Base-by-base conservation (phyloP, 257 asterid species). In the Plantago major region DNA sequence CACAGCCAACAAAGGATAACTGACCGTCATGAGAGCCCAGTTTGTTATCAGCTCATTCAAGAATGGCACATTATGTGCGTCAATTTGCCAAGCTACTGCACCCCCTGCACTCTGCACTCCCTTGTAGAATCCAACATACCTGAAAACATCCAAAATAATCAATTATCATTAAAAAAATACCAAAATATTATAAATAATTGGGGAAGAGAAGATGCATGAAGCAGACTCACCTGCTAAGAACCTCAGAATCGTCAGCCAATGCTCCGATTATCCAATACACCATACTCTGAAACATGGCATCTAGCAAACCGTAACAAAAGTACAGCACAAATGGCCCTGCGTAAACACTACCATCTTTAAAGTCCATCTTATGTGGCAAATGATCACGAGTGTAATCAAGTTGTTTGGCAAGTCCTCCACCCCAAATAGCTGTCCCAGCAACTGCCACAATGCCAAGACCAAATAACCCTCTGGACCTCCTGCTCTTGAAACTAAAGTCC, bases 261-360 rank as follows among this genome's bases (percentile, higher is more conserved):
- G 95, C 90, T 49, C 98, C 97, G 18, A 92, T 88, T 0, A 89
- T 68, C 98, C 97, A 89, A 52, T 86, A 92, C 1, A 92, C 95
- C 98, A 88, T 82, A 63, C 95, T 88, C 66, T 92, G 98, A 70
- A 78, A 86, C 97, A 92, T 88, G 42, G 95, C 95, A 74, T 88
- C 98, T 46, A 88, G 92, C 75, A 92, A 75, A 30, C 98, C 97
- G 67, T 88, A 88, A 62, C 93, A 62, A 53, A 92, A 92, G 60
- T 92, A 92, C 78, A 92, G 64, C 42, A 92, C 78, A 37, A 86
- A 92, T 0, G 97, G 95, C 58, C 98, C 97, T 0, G 95, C 97
- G 60, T 78, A 91, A 46, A 61, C 81, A 40, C 74, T 51, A 47
- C 96, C 91, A 58, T 81, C 90, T 81, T 83, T 84, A 73, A 92